Evolutionary conservation across 2,329 filamentous ascomycete genomes (phyloP).

Genomic region (Cordyceps tenuipes): DNA sequence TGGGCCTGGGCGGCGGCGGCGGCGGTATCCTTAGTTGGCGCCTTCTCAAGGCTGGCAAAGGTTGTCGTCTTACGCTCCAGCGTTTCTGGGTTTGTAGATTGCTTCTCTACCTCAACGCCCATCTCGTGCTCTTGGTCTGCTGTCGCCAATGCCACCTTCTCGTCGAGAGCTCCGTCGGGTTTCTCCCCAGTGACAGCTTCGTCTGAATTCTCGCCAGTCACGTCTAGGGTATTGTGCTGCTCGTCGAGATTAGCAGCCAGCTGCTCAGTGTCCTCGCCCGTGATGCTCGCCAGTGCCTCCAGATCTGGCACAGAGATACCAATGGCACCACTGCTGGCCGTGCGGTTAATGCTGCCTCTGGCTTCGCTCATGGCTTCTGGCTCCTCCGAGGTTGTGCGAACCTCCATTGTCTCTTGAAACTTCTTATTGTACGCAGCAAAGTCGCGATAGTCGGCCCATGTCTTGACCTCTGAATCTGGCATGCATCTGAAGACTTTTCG

Average conservation of each 20-base stretch:
- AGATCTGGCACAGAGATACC: conserved; percentile 37
- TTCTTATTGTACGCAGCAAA: conserved; percentile 68
- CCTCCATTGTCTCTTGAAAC: conserved; percentile 61
- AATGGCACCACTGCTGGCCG: conserved; percentile 27
- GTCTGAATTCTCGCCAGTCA: conserved; percentile 11
- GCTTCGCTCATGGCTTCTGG: conserved; percentile 35
- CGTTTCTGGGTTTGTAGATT: conserved; percentile 27
- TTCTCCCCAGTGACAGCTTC: conserved; percentile 10
- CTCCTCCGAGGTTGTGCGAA: conserved; percentile 44
- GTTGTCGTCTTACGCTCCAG: conserved; percentile 46
- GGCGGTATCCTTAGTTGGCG: conserved; percentile 28
- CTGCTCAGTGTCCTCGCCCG: conserved; percentile 27
- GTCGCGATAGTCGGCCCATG: conserved; percentile 88
- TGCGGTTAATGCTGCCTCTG: conserved; percentile 19
- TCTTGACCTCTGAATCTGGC: conserved; percentile 89
- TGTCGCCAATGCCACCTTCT: neutral
- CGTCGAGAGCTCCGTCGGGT: neutral
- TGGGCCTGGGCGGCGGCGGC: conserved; percentile 22
- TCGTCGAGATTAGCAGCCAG: conserved; percentile 22
- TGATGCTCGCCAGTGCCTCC: conserved; percentile 28
- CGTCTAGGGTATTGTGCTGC: conserved; percentile 25
- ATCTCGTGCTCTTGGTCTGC: conserved; percentile 11
- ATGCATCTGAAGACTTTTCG: conserved; percentile 92
- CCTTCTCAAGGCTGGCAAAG: conserved; percentile 46
- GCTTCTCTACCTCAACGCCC: conserved; percentile 22